Base-by-base conservation (phyloP, 1,284 basidiomycete genomes). In the Boletus semigastroideus region DNA sequence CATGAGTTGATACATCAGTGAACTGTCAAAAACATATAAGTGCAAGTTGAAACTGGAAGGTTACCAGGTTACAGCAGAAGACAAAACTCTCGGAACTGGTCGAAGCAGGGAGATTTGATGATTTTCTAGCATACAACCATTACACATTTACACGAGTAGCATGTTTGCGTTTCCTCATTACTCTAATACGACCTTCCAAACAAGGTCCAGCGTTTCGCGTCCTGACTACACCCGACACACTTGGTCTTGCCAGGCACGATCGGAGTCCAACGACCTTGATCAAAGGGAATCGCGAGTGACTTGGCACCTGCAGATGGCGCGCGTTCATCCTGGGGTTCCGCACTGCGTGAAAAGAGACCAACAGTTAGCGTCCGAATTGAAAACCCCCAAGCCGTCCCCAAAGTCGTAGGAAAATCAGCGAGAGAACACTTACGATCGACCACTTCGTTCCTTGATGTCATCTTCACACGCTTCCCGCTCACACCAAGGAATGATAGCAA, bases 261-360 rank as follows among this genome's bases (percentile, higher is more conserved):
- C 37, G 81, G 74, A 14, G 85, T 78, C 81, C 86, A 97, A 44
- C 80, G 80, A 6, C 77, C 79, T 74, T 99, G 96, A 67, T 98
- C 92, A 69, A 96, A 96, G 16, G 97, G 96, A 76, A 99, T 98
- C 64, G 90, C 92, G 12, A 99, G 85, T 7, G 93, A 94, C 74
- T 99, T 99, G 56, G 97, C 97, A 48, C 96, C 96, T 31, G 96
- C 94, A n/a, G 93, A 96, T 1, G 96, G 97, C 19, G 95, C 95
- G 33, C 92, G 87, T 68, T 94, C 92, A 67, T 98, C 94, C 64
- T 91, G 87, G 20, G 90, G 90, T 67, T 89, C 92, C 48, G 89
- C 75, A 53, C 90, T 91, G 61, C 27, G 53, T 34, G 54, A 47
- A 50, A n/a, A 16, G 54, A 53, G 8, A 30, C 17, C 12, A 17